Evolutionary conservation across 371 early-diverging fungal genomes (phyloP).

Genomic region (Dentiscutata heterogama): DNA sequence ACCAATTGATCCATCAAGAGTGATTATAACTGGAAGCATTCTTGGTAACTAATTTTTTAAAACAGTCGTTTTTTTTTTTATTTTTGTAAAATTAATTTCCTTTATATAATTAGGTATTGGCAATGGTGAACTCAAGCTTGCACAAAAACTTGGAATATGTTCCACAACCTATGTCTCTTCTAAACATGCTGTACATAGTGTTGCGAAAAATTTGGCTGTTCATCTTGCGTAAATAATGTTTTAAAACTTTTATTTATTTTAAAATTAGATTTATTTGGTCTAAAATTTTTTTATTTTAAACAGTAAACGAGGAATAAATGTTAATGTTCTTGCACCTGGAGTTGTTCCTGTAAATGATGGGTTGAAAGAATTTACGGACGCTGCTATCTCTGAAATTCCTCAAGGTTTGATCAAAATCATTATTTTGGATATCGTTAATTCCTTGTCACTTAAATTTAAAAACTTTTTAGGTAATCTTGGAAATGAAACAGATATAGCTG

Average conservation of each 20-base stretch:
- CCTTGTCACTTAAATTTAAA: neutral
- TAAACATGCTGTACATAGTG: slow-evolving; percentile 83
- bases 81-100: too few relatives aligned
- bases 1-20: neutral
- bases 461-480: slow-evolving; percentile 67
- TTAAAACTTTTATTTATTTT: too few relatives aligned
- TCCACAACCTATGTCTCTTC: slow-evolving; percentile 82
- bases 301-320: slow-evolving; percentile 74
- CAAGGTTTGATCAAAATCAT: neutral
- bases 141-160: slow-evolving; percentile 60
- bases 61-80: neutral
- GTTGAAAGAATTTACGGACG: too few relatives aligned
- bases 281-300: too few relatives aligned
- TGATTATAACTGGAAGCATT: slow-evolving; percentile 35
- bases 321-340: slow-evolving; percentile 94
- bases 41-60: neutral
- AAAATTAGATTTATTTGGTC: neutral
- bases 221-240: slow-evolving; percentile 53
- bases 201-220: slow-evolving; percentile 77
- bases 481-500: slow-evolving; percentile 87
- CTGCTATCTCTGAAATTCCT: neutral
- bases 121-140: neutral
- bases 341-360: slow-evolving; percentile 87
- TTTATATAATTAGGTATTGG: neutral
- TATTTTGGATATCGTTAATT: neutral